Percentiles rank a stretch among this genome's conserved stretches.
phyloP scores from a whole-genome alignment of 352 stramenopile genomes.

The Phytophthora kernoviae region DNA sequence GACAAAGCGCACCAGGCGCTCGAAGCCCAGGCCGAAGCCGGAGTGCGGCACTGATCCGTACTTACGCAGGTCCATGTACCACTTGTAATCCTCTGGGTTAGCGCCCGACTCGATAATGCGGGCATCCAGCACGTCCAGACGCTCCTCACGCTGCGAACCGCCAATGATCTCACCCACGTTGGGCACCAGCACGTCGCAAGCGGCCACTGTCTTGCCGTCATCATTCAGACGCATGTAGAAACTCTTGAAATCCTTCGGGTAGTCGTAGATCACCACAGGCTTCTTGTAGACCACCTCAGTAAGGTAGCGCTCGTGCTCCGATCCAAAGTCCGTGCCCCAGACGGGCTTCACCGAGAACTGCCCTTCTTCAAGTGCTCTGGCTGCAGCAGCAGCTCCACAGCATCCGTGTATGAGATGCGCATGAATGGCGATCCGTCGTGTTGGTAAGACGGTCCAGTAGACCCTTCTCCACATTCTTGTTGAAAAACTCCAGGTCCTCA shows the following conservation, averaged over 20 bases:
- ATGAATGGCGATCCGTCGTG: slow-evolving; percentile 65
- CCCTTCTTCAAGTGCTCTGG: slow-evolving; percentile 81
- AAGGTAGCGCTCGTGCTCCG: slow-evolving; percentile 97
- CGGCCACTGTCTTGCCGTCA: slow-evolving; percentile 96
- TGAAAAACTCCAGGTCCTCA: slow-evolving; percentile 95
- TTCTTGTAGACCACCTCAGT: slow-evolving; percentile 91
- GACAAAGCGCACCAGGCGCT: slow-evolving; percentile 98
- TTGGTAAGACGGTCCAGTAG: slow-evolving; percentile 67
- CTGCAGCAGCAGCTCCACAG: slow-evolving; percentile 91
- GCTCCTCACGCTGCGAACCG: slow-evolving; percentile 96
- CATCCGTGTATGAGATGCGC: slow-evolving; percentile 95
- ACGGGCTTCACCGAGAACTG: slow-evolving; percentile 88
- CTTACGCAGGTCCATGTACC: slow-evolving; percentile 97
- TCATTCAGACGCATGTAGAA: slow-evolving; percentile 99
- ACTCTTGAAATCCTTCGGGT: slow-evolving; percentile 98
- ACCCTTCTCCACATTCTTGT: slow-evolving; percentile 92
- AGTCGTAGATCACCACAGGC: slow-evolving; percentile 98
- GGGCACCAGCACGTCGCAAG: slow-evolving; percentile 97
- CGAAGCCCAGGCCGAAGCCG: slow-evolving; percentile 98
- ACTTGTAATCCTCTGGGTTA: slow-evolving; percentile 92
- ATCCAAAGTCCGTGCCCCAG: slow-evolving; percentile 97
- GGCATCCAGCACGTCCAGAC: slow-evolving; percentile 89
- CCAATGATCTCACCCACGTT: slow-evolving; percentile 97
- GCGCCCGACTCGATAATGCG: slow-evolving; percentile 73
- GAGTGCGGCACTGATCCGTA: slow-evolving; percentile 96